Base-by-base conservation (phyloP, 2,329 filamentous ascomycete species). In the Sarocladium brachiariae region DNA sequence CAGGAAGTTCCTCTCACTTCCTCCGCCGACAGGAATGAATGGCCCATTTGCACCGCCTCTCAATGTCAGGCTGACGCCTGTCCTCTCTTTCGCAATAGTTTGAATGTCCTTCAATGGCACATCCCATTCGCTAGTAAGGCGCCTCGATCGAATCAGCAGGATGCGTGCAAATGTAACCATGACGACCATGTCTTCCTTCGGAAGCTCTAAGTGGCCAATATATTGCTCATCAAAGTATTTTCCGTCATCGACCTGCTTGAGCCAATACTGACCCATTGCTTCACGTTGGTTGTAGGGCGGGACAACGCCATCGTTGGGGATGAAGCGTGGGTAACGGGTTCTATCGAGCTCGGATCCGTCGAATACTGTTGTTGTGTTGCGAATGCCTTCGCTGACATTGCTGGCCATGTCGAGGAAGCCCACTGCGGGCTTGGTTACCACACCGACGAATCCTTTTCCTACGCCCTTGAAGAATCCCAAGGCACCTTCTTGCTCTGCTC, bases 161-260 rank as follows among this genome's bases (percentile, higher is more conserved):
- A 99, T 96, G 3, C 89, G 82, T 56, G 81, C 78, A 65, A 87
- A 93, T 9, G 88, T 96, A 54, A 99, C 78, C 81, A 97, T 89
- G 45, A 91, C 86, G 51, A 92, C 83, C 75, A 90, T 87, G 64
- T 95, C 91, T 65, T 93, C 89, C 54, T 84, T 83, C 10, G 89
- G 87, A 23, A 99, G 79, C 68, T 99, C 92, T 4, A 99, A 76
- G 64, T 99, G 95, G 4, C 91, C 95, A 65, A 99, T 93, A 71
- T 99, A 99, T 64, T 89, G 81, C 68, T 99, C 93, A 70, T 95
- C 86, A 78, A 99, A 99, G 75, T 92, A 97, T 66, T 91, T 93
- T 54, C 93, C 93, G 57, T 96, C 93, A 69, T 99, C 93, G 10
- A 95, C 83, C 53, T 96, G 95, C 76, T 99, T 99, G 56, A 99